Evolutionary conservation across 768 basidiomycete genomes (phyloP), one percentile per base, ranked within the genome.

Genomic region (Brasilioporus rufonigricans): DNA sequence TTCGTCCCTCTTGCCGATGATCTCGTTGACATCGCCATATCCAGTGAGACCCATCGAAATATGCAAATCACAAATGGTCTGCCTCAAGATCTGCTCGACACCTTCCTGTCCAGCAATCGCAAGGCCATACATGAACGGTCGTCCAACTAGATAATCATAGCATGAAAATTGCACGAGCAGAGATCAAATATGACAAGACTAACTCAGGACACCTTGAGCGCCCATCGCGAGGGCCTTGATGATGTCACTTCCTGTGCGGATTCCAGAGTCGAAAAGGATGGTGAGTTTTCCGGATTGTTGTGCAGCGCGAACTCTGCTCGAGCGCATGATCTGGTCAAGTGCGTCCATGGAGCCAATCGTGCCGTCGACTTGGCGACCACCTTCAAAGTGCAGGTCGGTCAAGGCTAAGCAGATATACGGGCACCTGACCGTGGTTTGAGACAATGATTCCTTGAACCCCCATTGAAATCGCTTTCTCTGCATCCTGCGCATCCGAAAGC

Each of bases 291-390:
- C n/a, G n/a, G n/a, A n/a, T n/a, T n/a, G n/a, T n/a, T n/a, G n/a
- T n/a, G n/a, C n/a, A n/a, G n/a, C n/a, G n/a, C 72, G 74, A 57
- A 91, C 73, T 54, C 77, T 80, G 23, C 72, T 69, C 1, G 89
- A 91, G 52, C 79, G 74, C 74, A 82, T 84, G 64, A 93, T 88
- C 40, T 69, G 73, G 57, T 85, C 84, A 4, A 93, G 80, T 8
- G 89, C 87, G 56, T 82, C 83, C 18, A 93, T 71, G 0, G 91
- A 85, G 2, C 86, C 83, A 19, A 93, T 82, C 3, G 85, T 87
- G 2, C 91, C 91, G 65, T 95, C 93, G 2, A 89, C 73, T 66
- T 90, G 88, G 19, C 89, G 79, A 4, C 87, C 89, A 45, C 87
- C 87, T 89, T 46, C 1, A 45, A 19, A n/a, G n/a, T n/a, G n/a